Percentiles rank a stretch among this genome's conserved stretches.
phyloP scores from a whole-genome alignment of 2,329 filamentous ascomycete genomes.

The Fusarium udum region DNA sequence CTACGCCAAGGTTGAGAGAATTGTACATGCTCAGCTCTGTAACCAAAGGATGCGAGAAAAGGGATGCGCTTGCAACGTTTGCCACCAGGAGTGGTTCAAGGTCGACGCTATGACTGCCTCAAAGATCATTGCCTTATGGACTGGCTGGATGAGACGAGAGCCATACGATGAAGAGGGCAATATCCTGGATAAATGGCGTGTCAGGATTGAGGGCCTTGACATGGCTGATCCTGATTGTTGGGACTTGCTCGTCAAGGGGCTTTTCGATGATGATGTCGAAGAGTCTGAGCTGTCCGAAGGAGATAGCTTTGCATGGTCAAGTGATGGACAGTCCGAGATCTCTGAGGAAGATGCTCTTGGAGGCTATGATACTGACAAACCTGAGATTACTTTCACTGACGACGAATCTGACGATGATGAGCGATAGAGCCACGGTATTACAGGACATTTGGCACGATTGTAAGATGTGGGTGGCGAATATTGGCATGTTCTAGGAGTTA shows the following conservation, averaged over 20 bases:
- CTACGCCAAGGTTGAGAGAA: constrained; percentile 42
- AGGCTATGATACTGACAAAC: not conserved
- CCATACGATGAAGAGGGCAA: constrained; percentile 43
- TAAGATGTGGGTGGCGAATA: not conserved
- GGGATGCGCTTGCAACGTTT: constrained; percentile 36
- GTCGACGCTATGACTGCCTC: constrained; percentile 25
- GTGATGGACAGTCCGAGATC: constrained; percentile 1
- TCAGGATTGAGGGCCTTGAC: constrained; percentile 36
- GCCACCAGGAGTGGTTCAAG: constrained; percentile 46
- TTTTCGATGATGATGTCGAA: constrained; percentile 27
- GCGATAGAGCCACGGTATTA: not conserved
- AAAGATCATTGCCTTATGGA: constrained; percentile 40
- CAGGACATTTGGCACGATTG: not conserved
- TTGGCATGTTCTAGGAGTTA: not conserved
- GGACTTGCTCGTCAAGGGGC: constrained; percentile 31
- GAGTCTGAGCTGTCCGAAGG: constrained; percentile 23
- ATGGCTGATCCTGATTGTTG: constrained; percentile 42
- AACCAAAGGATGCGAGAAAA: constrained; percentile 41
- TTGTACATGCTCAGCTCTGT: constrained; percentile 44
- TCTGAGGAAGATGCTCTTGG: constrained; percentile 6
- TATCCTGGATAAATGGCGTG: constrained; percentile 38
- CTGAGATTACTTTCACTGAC: not conserved
- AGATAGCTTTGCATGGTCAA: constrained; percentile 16
- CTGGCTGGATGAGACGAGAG: constrained; percentile 39
- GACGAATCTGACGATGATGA: constrained; percentile 6